Percentiles rank a stretch among this genome's conserved stretches.
These are phyloP conservation scores for Ilex asprella DNA, from an alignment of 257 asterid species.

Conservation along the genomic window DNA sequence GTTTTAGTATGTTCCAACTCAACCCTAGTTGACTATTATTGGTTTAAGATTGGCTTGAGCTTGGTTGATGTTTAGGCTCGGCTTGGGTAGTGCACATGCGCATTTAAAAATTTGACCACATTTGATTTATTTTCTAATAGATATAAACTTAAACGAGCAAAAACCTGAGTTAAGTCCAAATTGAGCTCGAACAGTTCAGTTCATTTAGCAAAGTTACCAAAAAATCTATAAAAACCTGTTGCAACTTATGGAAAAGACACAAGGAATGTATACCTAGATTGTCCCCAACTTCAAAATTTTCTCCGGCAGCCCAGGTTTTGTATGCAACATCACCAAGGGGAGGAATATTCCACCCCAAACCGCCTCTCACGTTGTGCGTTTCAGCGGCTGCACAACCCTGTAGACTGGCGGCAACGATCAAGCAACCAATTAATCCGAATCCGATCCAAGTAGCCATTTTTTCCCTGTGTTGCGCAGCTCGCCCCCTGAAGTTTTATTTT, in stretches of 20 bases:
- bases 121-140: too few species aligned
- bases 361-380: slow-evolving; percentile 22
- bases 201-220: background rate
- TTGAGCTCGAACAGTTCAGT: background rate
- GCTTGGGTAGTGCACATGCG: too few species aligned
- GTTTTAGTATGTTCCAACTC: too few species aligned
- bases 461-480: slow-evolving; percentile 12
- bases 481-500: background rate
- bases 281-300: slow-evolving; percentile 24
- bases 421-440: slow-evolving; percentile 9
- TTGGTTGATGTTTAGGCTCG: too few species aligned
- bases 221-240: background rate
- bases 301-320: slow-evolving; percentile 16
- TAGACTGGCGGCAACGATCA: slow-evolving; percentile 17
- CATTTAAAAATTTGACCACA: too few species aligned
- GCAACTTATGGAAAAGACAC: background rate
- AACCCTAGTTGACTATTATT: too few species aligned
- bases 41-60: too few species aligned
- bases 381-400: slow-evolving; percentile 17
- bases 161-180: too few species aligned
- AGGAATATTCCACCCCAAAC: slow-evolving; percentile 27
- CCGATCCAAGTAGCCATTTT: background rate
- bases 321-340: slow-evolving; percentile 18
- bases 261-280: slow-evolving; percentile 13
- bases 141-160: too few species aligned